A percentile compares a stretch with the other conserved stretches of the same genome.
phyloP scores from a whole-genome alignment of 1,139 yeast species.

The Pichia sp. region DNA sequence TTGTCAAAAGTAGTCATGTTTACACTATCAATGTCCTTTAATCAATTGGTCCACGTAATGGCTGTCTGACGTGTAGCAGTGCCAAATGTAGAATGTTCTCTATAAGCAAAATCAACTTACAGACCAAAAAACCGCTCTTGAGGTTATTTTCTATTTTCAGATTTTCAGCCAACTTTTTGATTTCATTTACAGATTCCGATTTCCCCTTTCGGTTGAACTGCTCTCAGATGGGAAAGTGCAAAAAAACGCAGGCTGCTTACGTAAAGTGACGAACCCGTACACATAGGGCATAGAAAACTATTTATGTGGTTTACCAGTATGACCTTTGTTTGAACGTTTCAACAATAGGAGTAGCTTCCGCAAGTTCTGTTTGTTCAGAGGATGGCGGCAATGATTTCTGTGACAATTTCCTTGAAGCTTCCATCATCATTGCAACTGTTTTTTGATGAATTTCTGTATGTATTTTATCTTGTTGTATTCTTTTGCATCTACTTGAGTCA shows the following conservation, averaged over 20 bases:
- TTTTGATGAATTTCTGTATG: constrained; percentile 15
- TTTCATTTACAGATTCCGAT: neutral
- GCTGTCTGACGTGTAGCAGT: neutral
- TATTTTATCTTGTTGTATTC: constrained; percentile 5
- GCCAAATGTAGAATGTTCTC: neutral
- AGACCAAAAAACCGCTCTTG: neutral
- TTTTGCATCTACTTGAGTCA: neutral
- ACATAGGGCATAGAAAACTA: too few species aligned
- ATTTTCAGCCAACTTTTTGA: neutral
- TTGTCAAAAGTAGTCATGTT: constrained; percentile 47
- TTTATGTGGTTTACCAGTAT: constrained; percentile 6
- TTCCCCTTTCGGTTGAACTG: neutral
- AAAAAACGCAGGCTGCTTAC: neutral
- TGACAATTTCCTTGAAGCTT: constrained; percentile 18
- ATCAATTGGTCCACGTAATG: neutral
- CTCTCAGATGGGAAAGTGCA: neutral
- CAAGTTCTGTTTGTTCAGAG: neutral
- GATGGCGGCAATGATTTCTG: too few species aligned
- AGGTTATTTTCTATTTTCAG: neutral
- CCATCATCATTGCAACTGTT: constrained; percentile 28
- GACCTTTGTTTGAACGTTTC: constrained; percentile 5
- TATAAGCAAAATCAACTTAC: neutral
- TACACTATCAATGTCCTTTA: neutral
- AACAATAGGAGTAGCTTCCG: neutral
- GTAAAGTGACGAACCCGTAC: too few species aligned